phyloP scores from a whole-genome alignment of 768 basidiomycete genomes.

The Lactarius trivialis region DNA sequence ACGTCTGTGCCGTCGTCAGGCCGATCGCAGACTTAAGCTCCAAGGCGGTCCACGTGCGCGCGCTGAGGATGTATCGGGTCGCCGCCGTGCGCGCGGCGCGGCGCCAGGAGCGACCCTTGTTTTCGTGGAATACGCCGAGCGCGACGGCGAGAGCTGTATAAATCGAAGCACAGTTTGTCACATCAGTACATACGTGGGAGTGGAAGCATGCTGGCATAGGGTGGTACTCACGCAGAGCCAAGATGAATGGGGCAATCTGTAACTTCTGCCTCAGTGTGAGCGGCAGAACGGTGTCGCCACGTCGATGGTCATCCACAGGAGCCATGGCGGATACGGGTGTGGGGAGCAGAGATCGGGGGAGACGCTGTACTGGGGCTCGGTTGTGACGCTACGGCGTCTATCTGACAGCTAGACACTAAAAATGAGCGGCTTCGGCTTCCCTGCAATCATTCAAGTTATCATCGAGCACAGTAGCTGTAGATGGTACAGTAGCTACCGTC shows the following conservation, averaged over 20 bases:
- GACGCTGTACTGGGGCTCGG: too few relatives aligned
- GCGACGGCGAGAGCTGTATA: not conserved
- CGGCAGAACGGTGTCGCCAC: not conserved
- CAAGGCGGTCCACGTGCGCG: not conserved
- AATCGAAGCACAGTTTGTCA: not conserved
- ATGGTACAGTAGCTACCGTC: too few relatives aligned
- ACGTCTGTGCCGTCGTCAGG: not conserved
- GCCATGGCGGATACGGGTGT: not conserved
- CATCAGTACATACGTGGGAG: not conserved
- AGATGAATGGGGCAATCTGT: not conserved
- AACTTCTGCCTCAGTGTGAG: not conserved
- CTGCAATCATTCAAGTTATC: too few relatives aligned
- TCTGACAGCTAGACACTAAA: not conserved
- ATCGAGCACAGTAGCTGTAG: too few relatives aligned
- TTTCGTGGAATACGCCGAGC: slow-evolving; percentile 1
- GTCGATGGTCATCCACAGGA: not conserved
- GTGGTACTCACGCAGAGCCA: not conserved
- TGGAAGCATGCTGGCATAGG: not conserved
- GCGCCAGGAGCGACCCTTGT: slow-evolving; percentile 10
- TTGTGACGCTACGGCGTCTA: not conserved
- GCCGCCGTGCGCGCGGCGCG: not conserved
- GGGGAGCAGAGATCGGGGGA: not conserved
- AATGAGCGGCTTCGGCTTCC: not conserved
- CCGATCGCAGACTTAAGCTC: not conserved
- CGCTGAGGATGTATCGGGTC: not conserved